Conservation (phyloP, 2,329 filamentous ascomycete species). For the Acarospora socialis region DNA sequence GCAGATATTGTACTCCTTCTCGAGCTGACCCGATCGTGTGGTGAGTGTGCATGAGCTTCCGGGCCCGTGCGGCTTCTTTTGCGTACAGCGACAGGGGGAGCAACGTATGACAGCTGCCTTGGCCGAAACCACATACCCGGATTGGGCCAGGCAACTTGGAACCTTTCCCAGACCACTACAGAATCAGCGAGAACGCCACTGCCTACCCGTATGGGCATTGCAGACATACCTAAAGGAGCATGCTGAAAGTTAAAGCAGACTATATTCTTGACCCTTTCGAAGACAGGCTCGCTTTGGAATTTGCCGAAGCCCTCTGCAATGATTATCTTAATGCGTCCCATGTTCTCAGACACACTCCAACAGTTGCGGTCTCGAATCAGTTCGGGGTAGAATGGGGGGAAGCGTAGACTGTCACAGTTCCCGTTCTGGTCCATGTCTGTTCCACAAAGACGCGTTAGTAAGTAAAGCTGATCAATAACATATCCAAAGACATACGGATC, state of each 20-base stretch:
- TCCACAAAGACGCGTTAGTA: slow-evolving; percentile 20
- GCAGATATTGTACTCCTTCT: slow-evolving; percentile 1
- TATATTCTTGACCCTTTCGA: slow-evolving; percentile 57
- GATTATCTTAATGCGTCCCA: slow-evolving; percentile 62
- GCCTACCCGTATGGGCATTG: not conserved
- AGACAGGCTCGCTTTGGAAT: slow-evolving; percentile 31
- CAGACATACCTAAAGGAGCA: slow-evolving; percentile 55
- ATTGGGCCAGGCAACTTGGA: slow-evolving; percentile 37
- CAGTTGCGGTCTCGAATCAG: slow-evolving; percentile 49
- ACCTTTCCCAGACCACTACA: slow-evolving; percentile 56
- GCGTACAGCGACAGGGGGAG: not conserved
- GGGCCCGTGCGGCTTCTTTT: slow-evolving; percentile 2
- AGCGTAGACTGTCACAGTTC: slow-evolving; percentile 45
- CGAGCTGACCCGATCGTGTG: slow-evolving; percentile 6
- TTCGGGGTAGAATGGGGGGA: slow-evolving; percentile 57
- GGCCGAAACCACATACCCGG: slow-evolving; percentile 11
- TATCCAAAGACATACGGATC: slow-evolving; percentile 1
- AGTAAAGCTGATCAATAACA: slow-evolving; percentile 28
- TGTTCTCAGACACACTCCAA: slow-evolving; percentile 57
- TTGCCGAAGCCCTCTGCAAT: slow-evolving; percentile 57
- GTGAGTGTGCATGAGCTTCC: slow-evolving; percentile 11
- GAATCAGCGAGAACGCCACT: not conserved
- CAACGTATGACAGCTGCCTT: slow-evolving; percentile 6
- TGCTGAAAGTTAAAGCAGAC: slow-evolving; percentile 75
- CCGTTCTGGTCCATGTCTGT: slow-evolving; percentile 38